These are phyloP conservation scores for Ophiostoma ulmi DNA, from an alignment of 2,329 filamentous ascomycete species.

Conservation along the genomic window DNA sequence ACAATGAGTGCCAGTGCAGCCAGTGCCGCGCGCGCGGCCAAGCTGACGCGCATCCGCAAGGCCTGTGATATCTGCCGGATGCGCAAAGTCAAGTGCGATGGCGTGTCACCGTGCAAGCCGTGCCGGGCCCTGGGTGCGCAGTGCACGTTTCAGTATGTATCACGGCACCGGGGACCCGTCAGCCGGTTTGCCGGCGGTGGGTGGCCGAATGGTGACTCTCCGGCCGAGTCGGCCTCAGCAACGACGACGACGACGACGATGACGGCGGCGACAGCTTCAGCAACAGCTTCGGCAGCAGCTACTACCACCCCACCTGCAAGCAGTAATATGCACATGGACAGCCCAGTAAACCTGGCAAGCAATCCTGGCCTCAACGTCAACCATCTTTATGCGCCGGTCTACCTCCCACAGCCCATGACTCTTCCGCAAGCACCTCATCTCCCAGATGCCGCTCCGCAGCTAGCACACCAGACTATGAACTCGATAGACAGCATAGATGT, in stretches of 20 bases:
- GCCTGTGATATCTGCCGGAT: conserved; percentile 59
- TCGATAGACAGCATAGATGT: background rate
- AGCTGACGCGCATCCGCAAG: conserved; percentile 48
- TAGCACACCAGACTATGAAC: background rate
- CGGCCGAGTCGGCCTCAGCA: conserved; percentile 21
- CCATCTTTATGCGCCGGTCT: conserved; percentile 16
- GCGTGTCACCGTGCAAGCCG: conserved; percentile 41
- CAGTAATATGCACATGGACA: background rate
- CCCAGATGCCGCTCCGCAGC: background rate
- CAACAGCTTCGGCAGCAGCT: conserved; percentile 21
- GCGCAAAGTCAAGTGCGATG: conserved; percentile 50
- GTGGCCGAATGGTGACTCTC: background rate
- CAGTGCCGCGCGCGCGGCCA: background rate
- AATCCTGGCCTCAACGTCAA: conserved; percentile 8
- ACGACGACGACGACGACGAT: background rate
- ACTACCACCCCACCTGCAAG: background rate
- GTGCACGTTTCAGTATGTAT: conserved; percentile 53
- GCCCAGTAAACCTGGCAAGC: background rate
- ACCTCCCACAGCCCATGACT: conserved; percentile 18
- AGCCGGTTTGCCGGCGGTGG: conserved; percentile 47
- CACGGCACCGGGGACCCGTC: conserved; percentile 54
- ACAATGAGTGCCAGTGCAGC: background rate
- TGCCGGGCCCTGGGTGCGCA: conserved; percentile 54
- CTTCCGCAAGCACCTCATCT: conserved; percentile 7
- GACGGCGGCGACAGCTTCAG: background rate